phyloP scores from a whole-genome alignment of 2,329 filamentous ascomycete genomes.

The Microdochium bolleyi region DNA sequence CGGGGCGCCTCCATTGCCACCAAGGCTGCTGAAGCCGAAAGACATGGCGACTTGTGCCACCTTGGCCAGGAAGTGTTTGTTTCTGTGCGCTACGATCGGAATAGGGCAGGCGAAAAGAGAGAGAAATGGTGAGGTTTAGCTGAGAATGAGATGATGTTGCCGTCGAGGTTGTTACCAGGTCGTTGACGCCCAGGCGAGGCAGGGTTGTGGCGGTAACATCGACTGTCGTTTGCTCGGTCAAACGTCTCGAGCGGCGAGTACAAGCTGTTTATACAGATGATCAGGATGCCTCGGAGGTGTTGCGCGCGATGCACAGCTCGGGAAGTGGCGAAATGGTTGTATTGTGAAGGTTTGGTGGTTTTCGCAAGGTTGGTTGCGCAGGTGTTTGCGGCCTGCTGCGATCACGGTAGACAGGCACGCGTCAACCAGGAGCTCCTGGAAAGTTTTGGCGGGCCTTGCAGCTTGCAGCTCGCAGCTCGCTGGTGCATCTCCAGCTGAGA shows the following conservation, averaged over 20 bases:
- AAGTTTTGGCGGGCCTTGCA: slow-evolving; percentile 1
- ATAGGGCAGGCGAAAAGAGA: not conserved
- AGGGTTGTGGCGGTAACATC: too few relatives aligned
- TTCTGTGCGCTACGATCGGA: not conserved
- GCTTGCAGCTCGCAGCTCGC: not conserved
- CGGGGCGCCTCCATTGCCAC: slow-evolving; percentile 14
- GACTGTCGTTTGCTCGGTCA: too few relatives aligned
- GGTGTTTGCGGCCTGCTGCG: not conserved
- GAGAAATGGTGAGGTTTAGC: too few relatives aligned
- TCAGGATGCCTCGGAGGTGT: not conserved
- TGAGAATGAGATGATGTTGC: too few relatives aligned
- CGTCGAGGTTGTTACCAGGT: too few relatives aligned
- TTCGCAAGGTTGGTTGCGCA: not conserved
- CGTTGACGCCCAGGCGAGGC: too few relatives aligned
- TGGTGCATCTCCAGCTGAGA: not conserved
- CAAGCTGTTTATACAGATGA: too few relatives aligned
- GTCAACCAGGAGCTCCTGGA: not conserved
- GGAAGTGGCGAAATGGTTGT: not conserved
- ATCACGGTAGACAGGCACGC: not conserved
- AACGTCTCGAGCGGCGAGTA: too few relatives aligned
- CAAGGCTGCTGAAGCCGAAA: slow-evolving; percentile 9
- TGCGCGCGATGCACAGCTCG: not conserved
- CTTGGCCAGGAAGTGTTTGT: not conserved
- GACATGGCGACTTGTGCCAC: not conserved
- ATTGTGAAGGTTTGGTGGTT: not conserved